Evolutionary conservation across 2,329 filamentous ascomycete genomes (phyloP), one percentile per base, ranked within the genome.

Genomic region (Teratosphaeria viscida): DNA sequence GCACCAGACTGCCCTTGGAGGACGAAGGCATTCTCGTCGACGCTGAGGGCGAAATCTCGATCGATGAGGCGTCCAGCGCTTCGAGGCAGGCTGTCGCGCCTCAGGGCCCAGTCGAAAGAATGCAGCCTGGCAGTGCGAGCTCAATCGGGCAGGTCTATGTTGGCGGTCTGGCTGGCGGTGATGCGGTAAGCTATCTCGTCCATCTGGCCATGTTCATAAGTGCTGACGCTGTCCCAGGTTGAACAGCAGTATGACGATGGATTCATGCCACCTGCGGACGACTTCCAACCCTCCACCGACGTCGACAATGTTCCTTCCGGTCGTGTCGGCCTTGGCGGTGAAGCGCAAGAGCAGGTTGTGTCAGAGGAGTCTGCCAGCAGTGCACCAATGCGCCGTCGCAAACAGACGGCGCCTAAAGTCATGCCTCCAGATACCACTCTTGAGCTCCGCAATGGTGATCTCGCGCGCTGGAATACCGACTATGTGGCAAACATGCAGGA

Each of bases 401-500:
- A 67, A 37, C 71, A 73, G 63, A 65, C 63, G 26, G 67, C 52
- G 56, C 53, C 59, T 68, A 39, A 78, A 61, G 57, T 69, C 2
- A 66, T 86, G 11, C 68, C 70, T 0, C 64, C 76, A 2, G 85
- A 88, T 63, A 64, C 69, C 8, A 72, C 67, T 2, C 79, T 78
- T 12, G 79, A 82, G 61, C 71, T 87, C 27, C 77, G 77, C 60
- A 86, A 84, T 65, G 72, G 75, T 5, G 81, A 84, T 23, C 71
- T 88, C 1, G 73, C 76, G 0, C 70, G 73, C n/a, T 86, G 83
- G 82, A 82, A 82, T 61, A 73, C 75, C 1, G 74, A 83, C 32
- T 89, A 88, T 63, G 63, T 81, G 1, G 66, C 74, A 11, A 86
- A 85, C 63, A 91, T 89, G 82, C 74, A 71, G 0, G 71, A 73